phyloP scores from a whole-genome alignment of 768 basidiomycete species.

The Glaciozyma antarctica region DNA sequence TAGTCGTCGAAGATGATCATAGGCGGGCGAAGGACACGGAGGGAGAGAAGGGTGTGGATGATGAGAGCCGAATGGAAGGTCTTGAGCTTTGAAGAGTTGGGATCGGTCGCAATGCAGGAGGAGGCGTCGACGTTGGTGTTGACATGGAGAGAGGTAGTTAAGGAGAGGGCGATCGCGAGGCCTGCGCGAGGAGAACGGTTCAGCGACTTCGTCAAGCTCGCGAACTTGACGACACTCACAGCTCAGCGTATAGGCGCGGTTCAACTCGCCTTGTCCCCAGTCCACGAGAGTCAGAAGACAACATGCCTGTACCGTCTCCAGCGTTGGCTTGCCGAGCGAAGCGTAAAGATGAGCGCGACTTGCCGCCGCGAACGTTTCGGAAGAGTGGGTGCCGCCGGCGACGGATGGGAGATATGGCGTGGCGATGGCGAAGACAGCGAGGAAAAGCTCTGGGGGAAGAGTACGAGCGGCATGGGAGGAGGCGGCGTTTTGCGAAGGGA shows the following conservation, averaged over 20 bases:
- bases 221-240: not conserved
- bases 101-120: conserved; percentile 3
- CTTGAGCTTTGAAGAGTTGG: conserved; percentile 8
- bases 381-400: not conserved
- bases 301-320: conserved; percentile 17
- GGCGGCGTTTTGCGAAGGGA: conserved; percentile 11
- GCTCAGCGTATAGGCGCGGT: conserved; percentile 19
- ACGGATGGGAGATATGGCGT: conserved; percentile 12
- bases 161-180: conserved; percentile 11
- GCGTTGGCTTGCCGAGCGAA: not conserved
- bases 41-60: conserved; percentile 20
- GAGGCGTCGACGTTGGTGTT: not conserved
- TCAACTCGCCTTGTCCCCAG: conserved; percentile 19
- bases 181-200: not conserved
- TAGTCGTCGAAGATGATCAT: conserved; percentile 22
- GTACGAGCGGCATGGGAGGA: not conserved
- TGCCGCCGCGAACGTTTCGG: conserved; percentile 8
- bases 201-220: not conserved
- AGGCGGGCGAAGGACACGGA: conserved; percentile 15
- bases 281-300: conserved; percentile 6
- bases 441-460: conserved; percentile 15
- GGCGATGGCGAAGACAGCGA: conserved; percentile 23
- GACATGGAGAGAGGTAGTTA: conserved; percentile 10
- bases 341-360: conserved; percentile 13
- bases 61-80: conserved; percentile 25